A percentile compares a stretch with the other conserved stretches of the same genome.
Conservation (phyloP, 306 rosid species). For the Erythrophleum fordii region DNA sequence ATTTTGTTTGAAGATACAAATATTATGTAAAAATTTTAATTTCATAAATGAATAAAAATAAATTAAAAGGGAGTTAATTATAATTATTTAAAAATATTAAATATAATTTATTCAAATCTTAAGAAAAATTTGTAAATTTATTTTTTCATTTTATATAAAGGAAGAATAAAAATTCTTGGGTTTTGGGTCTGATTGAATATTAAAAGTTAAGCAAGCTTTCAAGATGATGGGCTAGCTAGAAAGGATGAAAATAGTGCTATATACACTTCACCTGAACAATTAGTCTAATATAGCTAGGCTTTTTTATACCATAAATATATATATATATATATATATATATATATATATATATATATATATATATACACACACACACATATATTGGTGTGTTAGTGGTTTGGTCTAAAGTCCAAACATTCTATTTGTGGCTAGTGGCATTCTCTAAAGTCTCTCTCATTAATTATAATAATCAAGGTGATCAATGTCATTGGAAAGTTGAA, state of each 20-base stretch:
- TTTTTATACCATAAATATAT: no score
- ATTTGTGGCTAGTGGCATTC: background rate
- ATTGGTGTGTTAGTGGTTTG: background rate
- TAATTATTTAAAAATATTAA: no score
- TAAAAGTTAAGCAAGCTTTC: constrained; percentile 40
- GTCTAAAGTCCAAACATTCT: constrained; percentile 10
- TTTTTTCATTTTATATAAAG: background rate
- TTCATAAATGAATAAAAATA: no score
- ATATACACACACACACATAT: no score
- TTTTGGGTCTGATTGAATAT: constrained; percentile 38
- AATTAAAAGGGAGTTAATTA: no score
- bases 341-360: no score
- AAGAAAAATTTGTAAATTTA: no score
- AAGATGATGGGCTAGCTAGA: background rate
- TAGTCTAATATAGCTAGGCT: background rate
- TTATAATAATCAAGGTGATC: constrained; percentile 4
- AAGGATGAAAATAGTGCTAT: no score
- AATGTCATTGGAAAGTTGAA: constrained; percentile 4
- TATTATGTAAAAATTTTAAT: no score
- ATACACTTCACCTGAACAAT: background rate
- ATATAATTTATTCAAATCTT: no score
- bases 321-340: no score
- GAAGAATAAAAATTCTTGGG: constrained; percentile 18
- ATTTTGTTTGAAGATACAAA: no score
- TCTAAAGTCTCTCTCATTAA: background rate